Base-by-base conservation (phyloP, 1,139 yeast species). In the Yamadazyma blattariae region DNA sequence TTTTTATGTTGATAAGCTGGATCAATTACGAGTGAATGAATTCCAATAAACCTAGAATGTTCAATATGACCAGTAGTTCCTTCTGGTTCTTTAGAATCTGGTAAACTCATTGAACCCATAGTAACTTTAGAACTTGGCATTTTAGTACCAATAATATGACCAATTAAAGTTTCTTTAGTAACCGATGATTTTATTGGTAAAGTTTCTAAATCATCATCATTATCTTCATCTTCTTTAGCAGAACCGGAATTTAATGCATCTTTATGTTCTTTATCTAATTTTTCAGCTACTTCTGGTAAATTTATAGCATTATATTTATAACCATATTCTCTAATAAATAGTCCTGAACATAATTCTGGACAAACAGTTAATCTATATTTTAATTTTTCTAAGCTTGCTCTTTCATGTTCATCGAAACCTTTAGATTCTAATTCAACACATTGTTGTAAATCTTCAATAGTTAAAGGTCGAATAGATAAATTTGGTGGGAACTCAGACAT, bases 311-410 rank as follows among this genome's bases (percentile, higher is more conserved):
- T 69, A 55, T 60, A 71, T 51, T 57, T 61, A 46, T 60, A 56
- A 21, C 55, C 60, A 58, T 81, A 86, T 39, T 79, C 80, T 54
- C 97, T 74, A 34, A 85, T 69, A 52, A 90, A 90, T 40, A 92
- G 70, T 2, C 97, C 97, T 5, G 90, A 79, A 46, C 94, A 81
- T 42, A 92, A 73, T 57, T 92, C 98, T 9, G 97, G 97, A 56
- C 97, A 89, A 3, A 70, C 78, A 3, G 74, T 72, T 46, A 92
- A 68, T 48, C 97, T 72, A 63, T 86, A 90, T 44, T 64, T 63
- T 40, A 86, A 63, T 49, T 76, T 81, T 38, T 80, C 88, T 18
- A 55, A 57, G 6, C 87, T 57, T 35, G 88, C 82, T 40, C 95
- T 75, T 54, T 82, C 90, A 9, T 64, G 55, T 25, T 73, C 78